Evolutionary conservation across 169 alveolate species (phyloP).

Genomic region (Plasmodium gallinaceum): DNA sequence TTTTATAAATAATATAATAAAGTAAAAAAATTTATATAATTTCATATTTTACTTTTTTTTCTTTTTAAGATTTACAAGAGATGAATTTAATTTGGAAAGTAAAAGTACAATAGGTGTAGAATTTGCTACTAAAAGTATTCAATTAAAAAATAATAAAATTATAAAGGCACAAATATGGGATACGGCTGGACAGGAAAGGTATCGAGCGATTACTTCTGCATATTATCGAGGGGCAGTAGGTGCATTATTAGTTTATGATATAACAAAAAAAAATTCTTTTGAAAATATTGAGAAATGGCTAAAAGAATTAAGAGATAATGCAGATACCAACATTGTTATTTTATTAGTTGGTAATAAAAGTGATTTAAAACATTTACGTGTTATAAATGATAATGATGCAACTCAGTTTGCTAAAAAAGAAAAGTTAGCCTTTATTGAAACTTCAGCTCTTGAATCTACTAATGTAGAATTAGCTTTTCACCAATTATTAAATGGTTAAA

Average conservation of each 20-base stretch:
- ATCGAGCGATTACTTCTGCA: slow-evolving; percentile 98
- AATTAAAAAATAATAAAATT: slow-evolving; percentile 92
- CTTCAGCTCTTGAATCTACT: slow-evolving; percentile 96
- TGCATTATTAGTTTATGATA: slow-evolving; percentile 98
- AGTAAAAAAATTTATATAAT: background rate
- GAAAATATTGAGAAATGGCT: slow-evolving; percentile 97
- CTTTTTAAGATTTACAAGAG: slow-evolving; percentile 92
- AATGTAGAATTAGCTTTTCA: slow-evolving; percentile 96
- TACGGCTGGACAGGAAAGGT: slow-evolving; percentile 99
- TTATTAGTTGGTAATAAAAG: slow-evolving; percentile 98
- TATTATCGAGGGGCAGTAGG: slow-evolving; percentile 99
- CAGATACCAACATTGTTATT: slow-evolving; percentile 96
- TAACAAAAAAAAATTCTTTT: slow-evolving; percentile 95
- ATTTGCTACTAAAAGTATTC: slow-evolving; percentile 95
- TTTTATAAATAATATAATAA: too few relatives aligned
- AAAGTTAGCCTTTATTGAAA: slow-evolving; percentile 95
- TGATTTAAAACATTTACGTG: slow-evolving; percentile 93
- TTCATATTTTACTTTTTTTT: background rate
- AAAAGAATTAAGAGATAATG: slow-evolving; percentile 96
- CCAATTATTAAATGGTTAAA: slow-evolving; percentile 75
- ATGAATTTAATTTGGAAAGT: slow-evolving; percentile 95
- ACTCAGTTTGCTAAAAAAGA: slow-evolving; percentile 92
- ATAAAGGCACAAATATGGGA: slow-evolving; percentile 99
- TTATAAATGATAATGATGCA: slow-evolving; percentile 95
- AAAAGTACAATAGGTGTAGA: slow-evolving; percentile 99